Conservation (phyloP, 2,329 filamentous ascomycete genomes). For the Stagonosporopsis chrysanthemi region DNA sequence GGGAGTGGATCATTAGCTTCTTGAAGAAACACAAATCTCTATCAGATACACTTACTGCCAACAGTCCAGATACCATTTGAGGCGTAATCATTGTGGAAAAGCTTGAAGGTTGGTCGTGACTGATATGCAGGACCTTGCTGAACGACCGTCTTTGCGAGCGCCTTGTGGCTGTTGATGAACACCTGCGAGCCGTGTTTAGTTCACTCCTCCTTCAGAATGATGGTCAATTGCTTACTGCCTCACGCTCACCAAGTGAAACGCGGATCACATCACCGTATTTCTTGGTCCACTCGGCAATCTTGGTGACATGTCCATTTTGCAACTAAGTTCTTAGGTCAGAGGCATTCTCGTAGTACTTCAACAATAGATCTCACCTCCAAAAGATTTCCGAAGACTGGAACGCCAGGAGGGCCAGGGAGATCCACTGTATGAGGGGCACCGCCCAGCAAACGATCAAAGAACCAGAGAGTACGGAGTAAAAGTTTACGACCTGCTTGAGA, state of each 20-base stretch:
- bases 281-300: conserved; percentile 6
- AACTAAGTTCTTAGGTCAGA: neutral
- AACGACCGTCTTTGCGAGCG: neutral
- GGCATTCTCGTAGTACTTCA: neutral
- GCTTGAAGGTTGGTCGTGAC: conserved; percentile 4
- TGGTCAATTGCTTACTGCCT: neutral
- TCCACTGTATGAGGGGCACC: neutral
- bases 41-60: neutral
- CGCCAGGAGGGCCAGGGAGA: neutral
- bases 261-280: conserved; percentile 3
- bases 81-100: conserved; percentile 2
- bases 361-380: neutral
- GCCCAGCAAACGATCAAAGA: neutral
- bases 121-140: conserved; percentile 1
- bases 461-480: neutral
- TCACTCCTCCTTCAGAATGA: neutral
- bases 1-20: neutral
- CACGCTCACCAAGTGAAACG: conserved; percentile 1
- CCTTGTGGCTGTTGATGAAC: conserved; percentile 4
- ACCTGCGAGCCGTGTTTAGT: neutral
- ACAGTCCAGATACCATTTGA: conserved; percentile 2
- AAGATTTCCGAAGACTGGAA: neutral
- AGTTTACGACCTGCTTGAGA: conserved; percentile 1
- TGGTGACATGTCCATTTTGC: neutral
- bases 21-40: too few species aligned